phyloP scores from a whole-genome alignment of 2,329 filamentous ascomycete genomes.

The Chaetomium sp. region DNA sequence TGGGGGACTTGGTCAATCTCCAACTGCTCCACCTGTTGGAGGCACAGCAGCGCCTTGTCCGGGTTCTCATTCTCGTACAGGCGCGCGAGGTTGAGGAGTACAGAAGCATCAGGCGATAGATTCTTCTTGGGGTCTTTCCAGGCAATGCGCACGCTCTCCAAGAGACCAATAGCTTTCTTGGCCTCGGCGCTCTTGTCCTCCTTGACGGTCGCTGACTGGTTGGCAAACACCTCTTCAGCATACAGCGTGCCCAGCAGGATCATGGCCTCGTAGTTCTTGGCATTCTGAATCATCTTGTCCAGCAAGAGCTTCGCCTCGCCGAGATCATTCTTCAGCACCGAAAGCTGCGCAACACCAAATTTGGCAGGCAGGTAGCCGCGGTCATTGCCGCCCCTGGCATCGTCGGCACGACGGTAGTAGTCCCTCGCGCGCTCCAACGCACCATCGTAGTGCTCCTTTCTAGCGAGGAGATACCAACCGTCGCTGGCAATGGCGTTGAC shows the following conservation, averaged over 20 bases:
- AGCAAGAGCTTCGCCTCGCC: slow-evolving; percentile 89
- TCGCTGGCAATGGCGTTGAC: slow-evolving; percentile 96
- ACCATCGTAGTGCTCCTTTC: slow-evolving; percentile 81
- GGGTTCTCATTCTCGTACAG: slow-evolving; percentile 82
- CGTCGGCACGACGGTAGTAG: slow-evolving; percentile 84
- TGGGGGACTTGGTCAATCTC: slow-evolving; percentile 73
- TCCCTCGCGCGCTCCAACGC: slow-evolving; percentile 70
- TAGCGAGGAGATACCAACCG: slow-evolving; percentile 89
- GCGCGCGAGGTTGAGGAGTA: slow-evolving; percentile 84
- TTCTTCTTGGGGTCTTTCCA: slow-evolving; percentile 95
- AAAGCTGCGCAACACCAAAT: slow-evolving; percentile 86
- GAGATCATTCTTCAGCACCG: slow-evolving; percentile 74
- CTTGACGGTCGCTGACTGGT: slow-evolving; percentile 62
- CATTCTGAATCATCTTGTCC: slow-evolving; percentile 88
- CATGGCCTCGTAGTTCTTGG: slow-evolving; percentile 81
- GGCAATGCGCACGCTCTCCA: slow-evolving; percentile 76
- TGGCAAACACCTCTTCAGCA: slow-evolving; percentile 86
- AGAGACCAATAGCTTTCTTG: slow-evolving; percentile 76
- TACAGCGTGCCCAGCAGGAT: slow-evolving; percentile 85
- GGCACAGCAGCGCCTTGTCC: slow-evolving; percentile 85
- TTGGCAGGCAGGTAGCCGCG: slow-evolving; percentile 89
- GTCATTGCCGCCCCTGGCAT: slow-evolving; percentile 85
- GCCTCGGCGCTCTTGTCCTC: slow-evolving; percentile 83
- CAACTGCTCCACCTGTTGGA: slow-evolving; percentile 86
- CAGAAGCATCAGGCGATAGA: slow-evolving; percentile 71